Percentiles rank a stretch among this genome's conserved stretches.
These are phyloP conservation scores for Cyberlindnera veronae DNA, from an alignment of 805 yeast genomes.

Conservation along the genomic window DNA sequence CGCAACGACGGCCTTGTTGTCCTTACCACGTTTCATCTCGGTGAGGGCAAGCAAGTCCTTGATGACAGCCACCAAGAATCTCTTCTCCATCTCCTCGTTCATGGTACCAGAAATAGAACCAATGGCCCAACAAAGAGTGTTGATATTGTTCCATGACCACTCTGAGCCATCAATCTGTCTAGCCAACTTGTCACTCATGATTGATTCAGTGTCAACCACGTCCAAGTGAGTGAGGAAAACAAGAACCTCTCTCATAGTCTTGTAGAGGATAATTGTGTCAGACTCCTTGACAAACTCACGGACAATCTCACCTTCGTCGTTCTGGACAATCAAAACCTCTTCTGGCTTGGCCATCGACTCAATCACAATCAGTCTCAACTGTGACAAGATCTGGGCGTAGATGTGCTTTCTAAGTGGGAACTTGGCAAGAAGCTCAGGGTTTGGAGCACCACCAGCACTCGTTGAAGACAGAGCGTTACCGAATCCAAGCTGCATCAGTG, in stretches of 20 bases:
- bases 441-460: constrained; percentile 75
- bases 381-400: constrained; percentile 74
- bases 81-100: constrained; percentile 96
- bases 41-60: constrained; percentile 89
- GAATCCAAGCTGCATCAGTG: constrained; percentile 66
- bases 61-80: constrained; percentile 88
- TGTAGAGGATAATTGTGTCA: constrained; percentile 93
- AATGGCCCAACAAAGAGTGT: constrained; percentile 98
- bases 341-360: constrained; percentile 99
- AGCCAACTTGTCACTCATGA: constrained; percentile 88
- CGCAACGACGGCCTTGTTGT: constrained; percentile 98
- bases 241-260: constrained; percentile 91
- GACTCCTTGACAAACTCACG: constrained; percentile 95
- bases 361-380: constrained; percentile 86
- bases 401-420: constrained; percentile 83
- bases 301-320: constrained; percentile 98
- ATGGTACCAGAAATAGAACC: constrained; percentile 98
- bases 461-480: constrained; percentile 34
- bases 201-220: constrained; percentile 88
- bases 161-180: constrained; percentile 93
- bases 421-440: constrained; percentile 73
- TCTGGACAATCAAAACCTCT: constrained; percentile 94
- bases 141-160: constrained; percentile 99
- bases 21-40: constrained; percentile 95
- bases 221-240: constrained; percentile 95